Base-by-base conservation (phyloP, 805 yeast species). In the Deakozyma indianensis region DNA sequence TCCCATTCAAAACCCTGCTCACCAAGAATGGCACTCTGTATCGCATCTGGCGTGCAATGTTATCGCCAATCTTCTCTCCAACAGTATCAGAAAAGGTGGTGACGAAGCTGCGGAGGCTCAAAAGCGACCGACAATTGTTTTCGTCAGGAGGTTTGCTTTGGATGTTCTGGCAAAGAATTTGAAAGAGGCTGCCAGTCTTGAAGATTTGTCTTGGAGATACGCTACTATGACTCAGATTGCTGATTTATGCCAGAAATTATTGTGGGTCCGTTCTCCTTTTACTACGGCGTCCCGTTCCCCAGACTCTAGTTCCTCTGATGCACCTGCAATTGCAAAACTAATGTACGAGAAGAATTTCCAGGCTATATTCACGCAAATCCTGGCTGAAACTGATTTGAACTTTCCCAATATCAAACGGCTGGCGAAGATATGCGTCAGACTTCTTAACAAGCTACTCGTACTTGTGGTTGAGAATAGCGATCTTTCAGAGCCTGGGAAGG, bases 341-440 rank as follows among this genome's bases (percentile, higher is more conserved):
- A 67, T 86, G 62, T 63, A 83, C 28, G 96, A 87, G 11, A 73
- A 79, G 51, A 78, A 74, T 41, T 66, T 61, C 43, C 59, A 59
- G 14, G 45, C 51, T 16, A 69, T 77, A 9, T 67, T 86, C 5
- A 70, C 90, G 0, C 60, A 69, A 0, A 68, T 82, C 25, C 59
- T 87, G 43, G 71, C 87, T 0, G 76, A 70, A 11, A 54, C 85
- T 22, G 95, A 88, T 59, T 65, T 84, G 47, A 83, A 84, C 54
- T 80, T 73, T 53, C 90, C 94, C 0, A 71, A 71, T 21, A 69
- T 84, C 4, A 74, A 75, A 25, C 68, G 70, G 45, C 71, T 83
- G 14, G 64, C 80, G n/a, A 75, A 76, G 44, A 60, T 72, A 1
- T 71, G 78, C 2, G 68, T 84, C 35, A 73, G 73, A 48, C 78